Evolutionary conservation across 208 protist species (phyloP), one percentile per base, ranked within the genome.

Genomic region (Crithidia thermophila): DNA sequence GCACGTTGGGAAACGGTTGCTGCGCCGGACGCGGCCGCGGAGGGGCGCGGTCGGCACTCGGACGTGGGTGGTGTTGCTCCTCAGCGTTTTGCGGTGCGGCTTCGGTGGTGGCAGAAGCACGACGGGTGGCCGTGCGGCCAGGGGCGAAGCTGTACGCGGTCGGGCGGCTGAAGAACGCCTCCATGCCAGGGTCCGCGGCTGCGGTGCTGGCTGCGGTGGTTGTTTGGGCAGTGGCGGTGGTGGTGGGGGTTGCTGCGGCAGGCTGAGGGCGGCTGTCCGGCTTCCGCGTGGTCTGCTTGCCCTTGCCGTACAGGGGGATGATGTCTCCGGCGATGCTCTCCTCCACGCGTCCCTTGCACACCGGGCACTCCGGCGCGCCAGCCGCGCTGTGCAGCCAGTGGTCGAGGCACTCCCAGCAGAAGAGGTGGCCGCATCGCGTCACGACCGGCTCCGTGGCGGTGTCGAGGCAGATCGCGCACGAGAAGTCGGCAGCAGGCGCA

Each of bases 371-470:
- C 23, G 64, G 53, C 8, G 73, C 62, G 0, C 72, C 85, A n/a
- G 60, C 16, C 1, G 64, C 67, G 20, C 75, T 77, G 37, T 63
- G 66, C 18, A 95, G 84, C 90, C 90, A 95, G 46, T 81, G 72
- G 23, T 87, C 83, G 11, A 95, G 81, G 61, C 90, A 95, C 9
- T 55, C 68, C 87, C 90, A 95, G 77, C 90, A 95, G 60, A 93
- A 95, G 28, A 95, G 77, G 60, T 95, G 90, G 11, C 90, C 90
- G 45, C 90, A 95, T 5, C 87, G 84, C 42, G 90, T 93, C 21
- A 95, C 90, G 28, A 95, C 90, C 0, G 90, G 90, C 28, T 93
- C 81, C 0, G 55, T 65, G 14, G 87, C 87, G 7, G 70, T 72
- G 23, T 93, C 87, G 28, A 91, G 74, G 75, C 90, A 95, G 61